Evolutionary conservation across 2,329 filamentous ascomycete genomes (phyloP), one percentile per base, ranked within the genome.

Genomic region (Aspergillus carbonarius): DNA sequence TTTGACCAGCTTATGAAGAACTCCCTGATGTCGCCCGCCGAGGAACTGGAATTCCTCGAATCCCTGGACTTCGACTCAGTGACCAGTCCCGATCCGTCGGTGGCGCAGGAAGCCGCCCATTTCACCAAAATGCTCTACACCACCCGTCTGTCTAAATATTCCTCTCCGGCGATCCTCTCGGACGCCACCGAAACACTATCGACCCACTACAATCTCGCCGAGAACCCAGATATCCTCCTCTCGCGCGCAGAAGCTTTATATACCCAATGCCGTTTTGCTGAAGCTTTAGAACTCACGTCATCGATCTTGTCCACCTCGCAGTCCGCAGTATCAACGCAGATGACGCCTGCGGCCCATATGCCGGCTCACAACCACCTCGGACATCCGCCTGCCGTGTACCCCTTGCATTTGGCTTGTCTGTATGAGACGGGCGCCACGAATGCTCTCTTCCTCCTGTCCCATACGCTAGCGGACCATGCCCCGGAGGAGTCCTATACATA

Each of bases 1-100:
- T 98, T 99, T 71, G 93, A 97, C 68, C 93, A 98, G 79, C 84
- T 99, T 56, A 97, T 98, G 88, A 92, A 92, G 78, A 99, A 99
- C 78, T 91, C 91, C 18, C 83, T 99, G 61, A 90, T 99, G 85
- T 86, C 86, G 20, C 92, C 93, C 0, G 88, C 91, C 35, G 93
- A 97, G 75, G 93, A 97, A 72, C 91, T 93, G 84, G 85, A 88
- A 51, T 96, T 97, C 62, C 83, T 97, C 44, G 89, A 95, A 65
- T 91, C 90, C 53, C 83, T 97, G 20, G 88, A 97, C 76, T 99
- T 99, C 72, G 92, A 96, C 73, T 87, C 89, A 18, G 88, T 98
- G 62, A 82, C 82, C 6, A 83, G 88, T 1, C 78, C 86, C 30
- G 88, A 91, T 63, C 78, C 85, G 0, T 87, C 88, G 0, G 80